phyloP scores from a whole-genome alignment of 257 asterid genomes.

The Solanum appendiculatum region DNA sequence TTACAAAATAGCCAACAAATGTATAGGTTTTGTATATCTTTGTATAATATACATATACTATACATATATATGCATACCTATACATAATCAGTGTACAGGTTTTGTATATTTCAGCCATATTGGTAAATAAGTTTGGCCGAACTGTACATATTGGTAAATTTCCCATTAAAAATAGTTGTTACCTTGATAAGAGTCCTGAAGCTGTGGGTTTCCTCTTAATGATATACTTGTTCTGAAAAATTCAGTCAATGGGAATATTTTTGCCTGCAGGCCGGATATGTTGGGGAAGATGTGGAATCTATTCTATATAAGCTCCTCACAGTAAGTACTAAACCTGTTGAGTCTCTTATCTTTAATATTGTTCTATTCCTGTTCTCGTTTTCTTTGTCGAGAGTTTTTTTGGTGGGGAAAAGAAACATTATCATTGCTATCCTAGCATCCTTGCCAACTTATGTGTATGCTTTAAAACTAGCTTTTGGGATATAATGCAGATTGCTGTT shows the following conservation, averaged over 20 bases:
- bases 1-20: neutral
- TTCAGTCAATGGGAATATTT: neutral
- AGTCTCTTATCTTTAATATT: neutral
- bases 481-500: neutral
- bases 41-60: neutral
- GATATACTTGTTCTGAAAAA: neutral
- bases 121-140: neutral
- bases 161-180: neutral
- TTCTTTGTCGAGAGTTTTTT: neutral
- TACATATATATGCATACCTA: neutral
- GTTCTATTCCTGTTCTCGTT: neutral
- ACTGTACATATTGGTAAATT: neutral
- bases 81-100: neutral
- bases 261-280: constrained; percentile 91
- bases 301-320: constrained; percentile 87
- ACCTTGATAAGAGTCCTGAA: neutral
- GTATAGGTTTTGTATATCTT: neutral
- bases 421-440: neutral
- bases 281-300: constrained; percentile 99
- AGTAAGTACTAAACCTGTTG: constrained; percentile 28
- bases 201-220: neutral
- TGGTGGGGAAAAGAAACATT: neutral
- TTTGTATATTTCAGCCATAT: neutral
- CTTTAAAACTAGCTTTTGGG: neutral
- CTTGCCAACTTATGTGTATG: neutral